A percentile compares a stretch with the other conserved stretches of the same genome.
Evolutionary conservation across 2,329 filamentous ascomycete species (phyloP).

Genomic region (Dactylellina sp.): DNA sequence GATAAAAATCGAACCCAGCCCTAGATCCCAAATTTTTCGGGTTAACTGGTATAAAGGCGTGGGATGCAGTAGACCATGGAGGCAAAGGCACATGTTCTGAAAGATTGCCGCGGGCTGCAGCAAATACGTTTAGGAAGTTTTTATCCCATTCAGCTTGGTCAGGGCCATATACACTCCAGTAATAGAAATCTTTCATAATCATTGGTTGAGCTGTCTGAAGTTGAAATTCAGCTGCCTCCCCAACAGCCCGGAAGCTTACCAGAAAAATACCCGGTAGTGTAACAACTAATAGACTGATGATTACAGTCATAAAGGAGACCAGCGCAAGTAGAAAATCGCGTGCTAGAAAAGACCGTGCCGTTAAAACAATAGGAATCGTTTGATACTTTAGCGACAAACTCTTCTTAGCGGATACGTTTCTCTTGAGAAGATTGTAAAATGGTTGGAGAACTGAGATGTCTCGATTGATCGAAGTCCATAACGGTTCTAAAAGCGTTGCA

Average conservation of each 20-base stretch:
- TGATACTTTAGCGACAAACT: conserved; percentile 33
- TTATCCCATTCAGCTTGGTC: neutral
- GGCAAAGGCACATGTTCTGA: conserved; percentile 10
- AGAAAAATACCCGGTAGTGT: conserved; percentile 37
- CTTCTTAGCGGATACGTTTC: conserved; percentile 10
- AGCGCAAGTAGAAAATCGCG: conserved; percentile 28
- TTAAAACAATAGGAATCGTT: conserved; percentile 11
- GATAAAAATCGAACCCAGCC: conserved; percentile 4
- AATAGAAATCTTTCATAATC: conserved; percentile 9
- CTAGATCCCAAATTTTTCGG: neutral
- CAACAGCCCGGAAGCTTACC: conserved; percentile 1
- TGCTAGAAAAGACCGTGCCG: neutral
- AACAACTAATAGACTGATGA: conserved; percentile 21
- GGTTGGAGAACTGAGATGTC: conserved; percentile 36
- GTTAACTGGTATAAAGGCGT: conserved; percentile 13
- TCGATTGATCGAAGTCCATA: conserved; percentile 31
- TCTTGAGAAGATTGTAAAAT: conserved; percentile 28
- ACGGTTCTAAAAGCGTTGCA: conserved; percentile 21
- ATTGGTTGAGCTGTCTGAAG: conserved; percentile 1
- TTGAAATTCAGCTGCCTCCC: neutral
- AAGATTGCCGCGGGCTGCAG: conserved; percentile 20
- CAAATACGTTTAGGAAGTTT: conserved; percentile 12
- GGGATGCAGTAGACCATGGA: conserved; percentile 2
- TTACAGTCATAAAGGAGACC: conserved; percentile 22
- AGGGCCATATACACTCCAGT: neutral